Evolutionary conservation across 139 green algal genomes (phyloP).

Genomic region (Trebouxia sp.): DNA sequence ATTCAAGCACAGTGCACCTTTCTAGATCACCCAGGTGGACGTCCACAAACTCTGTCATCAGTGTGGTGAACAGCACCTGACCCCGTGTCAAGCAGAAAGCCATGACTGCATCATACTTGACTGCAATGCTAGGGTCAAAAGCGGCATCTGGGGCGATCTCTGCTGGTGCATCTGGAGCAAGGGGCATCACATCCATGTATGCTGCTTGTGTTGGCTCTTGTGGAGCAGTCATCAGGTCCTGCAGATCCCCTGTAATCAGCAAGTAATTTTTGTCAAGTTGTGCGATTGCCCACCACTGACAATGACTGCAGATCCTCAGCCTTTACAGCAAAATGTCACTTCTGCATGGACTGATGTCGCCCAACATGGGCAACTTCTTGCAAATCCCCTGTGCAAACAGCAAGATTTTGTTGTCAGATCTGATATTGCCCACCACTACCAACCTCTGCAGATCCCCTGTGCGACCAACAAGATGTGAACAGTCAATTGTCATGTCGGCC

Average conservation of each 20-base stretch:
- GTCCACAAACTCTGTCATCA: constrained; percentile 21
- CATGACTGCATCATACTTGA: constrained; percentile 16
- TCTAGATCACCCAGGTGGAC: constrained; percentile 3
- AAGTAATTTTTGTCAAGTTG: neutral
- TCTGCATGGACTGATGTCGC: no score
- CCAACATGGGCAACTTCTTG: no score
- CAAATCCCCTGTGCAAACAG: no score
- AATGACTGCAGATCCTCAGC: no score
- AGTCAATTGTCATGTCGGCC: no score
- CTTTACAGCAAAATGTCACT: no score
- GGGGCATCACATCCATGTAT: constrained; percentile 8
- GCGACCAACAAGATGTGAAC: no score
- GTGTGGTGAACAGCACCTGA: neutral
- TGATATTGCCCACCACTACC: no score
- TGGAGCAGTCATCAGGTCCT: constrained; percentile 16
- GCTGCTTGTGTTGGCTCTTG: constrained; percentile 8
- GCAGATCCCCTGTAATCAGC: constrained; percentile 9
- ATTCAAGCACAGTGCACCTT: neutral
- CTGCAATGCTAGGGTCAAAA: neutral
- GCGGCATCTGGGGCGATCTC: neutral
- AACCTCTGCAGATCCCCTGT: no score
- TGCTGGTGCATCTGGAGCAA: neutral
- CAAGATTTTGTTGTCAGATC: no score
- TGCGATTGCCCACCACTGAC: no score
- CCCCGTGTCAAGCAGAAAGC: neutral